These are phyloP conservation scores for Stephania japonica DNA, from an alignment of 164 flowering plant genomes.

Conservation along the genomic window DNA sequence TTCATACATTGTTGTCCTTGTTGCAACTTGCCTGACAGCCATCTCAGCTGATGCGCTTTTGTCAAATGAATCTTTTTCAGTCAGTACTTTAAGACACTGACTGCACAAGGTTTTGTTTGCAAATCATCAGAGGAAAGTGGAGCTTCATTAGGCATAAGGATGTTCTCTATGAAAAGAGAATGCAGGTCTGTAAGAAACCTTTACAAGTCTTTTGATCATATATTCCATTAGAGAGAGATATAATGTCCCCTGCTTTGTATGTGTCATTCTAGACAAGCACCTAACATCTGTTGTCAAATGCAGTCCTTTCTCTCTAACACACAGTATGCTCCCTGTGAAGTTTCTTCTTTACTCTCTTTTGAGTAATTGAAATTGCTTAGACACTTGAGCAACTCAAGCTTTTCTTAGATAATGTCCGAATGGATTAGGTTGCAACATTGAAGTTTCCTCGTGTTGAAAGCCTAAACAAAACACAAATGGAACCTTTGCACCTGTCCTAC, in stretches of 20 bases:
- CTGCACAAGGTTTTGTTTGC: neutral
- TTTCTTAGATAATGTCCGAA: neutral
- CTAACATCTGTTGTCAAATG: neutral
- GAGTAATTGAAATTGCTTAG: neutral
- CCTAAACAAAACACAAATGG: neutral
- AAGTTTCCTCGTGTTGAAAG: neutral
- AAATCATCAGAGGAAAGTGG: neutral
- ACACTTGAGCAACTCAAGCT: neutral
- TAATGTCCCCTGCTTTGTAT: neutral
- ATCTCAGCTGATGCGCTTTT: no score
- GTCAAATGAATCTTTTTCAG: neutral
- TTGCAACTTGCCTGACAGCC: no score
- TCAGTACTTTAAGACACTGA: neutral
- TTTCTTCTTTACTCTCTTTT: neutral
- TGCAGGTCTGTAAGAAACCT: neutral
- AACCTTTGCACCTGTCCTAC: no score
- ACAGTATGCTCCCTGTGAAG: neutral
- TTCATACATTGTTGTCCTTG: no score
- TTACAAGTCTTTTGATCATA: neutral
- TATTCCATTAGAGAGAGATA: neutral
- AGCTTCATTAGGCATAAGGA: neutral
- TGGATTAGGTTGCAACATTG: no score
- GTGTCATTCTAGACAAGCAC: neutral
- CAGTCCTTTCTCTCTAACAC: neutral
- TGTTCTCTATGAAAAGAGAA: neutral